phyloP scores from a whole-genome alignment of 805 yeast species.

The Cyberlindnera maritima region DNA sequence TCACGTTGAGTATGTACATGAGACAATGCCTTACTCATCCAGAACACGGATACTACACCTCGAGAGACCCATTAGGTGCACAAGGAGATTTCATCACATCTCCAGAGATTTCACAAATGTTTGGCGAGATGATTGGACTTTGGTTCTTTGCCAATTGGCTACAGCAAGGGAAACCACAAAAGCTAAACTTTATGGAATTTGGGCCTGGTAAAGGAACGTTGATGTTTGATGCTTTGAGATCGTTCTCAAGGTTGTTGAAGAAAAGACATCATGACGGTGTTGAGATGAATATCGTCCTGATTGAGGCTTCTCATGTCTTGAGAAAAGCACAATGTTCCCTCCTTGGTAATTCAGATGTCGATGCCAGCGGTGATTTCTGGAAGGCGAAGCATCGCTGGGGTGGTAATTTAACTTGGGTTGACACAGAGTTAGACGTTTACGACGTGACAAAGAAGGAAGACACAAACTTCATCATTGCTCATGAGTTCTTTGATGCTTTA shows the following conservation, averaged over 20 bases:
- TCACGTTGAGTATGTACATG: conserved; percentile 72
- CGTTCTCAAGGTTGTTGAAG: conserved; percentile 40
- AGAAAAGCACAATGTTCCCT: conserved; percentile 47
- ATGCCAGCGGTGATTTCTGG: conserved; percentile 17
- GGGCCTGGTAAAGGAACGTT: conserved; percentile 88
- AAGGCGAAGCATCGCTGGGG: conserved; percentile 39
- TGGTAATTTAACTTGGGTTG: conserved; percentile 54
- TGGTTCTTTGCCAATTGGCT: conserved; percentile 65
- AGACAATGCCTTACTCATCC: conserved; percentile 80
- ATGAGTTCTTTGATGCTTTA: conserved; percentile 84
- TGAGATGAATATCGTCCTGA: conserved; percentile 42
- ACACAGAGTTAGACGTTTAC: conserved; percentile 49
- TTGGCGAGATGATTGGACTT: conserved; percentile 81
- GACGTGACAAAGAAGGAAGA: conserved; percentile 13
- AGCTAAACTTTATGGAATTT: conserved; percentile 61
- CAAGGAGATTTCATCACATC: conserved; percentile 80
- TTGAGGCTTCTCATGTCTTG: conserved; percentile 72
- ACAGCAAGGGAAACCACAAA: conserved; percentile 49
- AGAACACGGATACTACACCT: conserved; percentile 73
- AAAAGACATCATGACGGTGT: conserved; percentile 32
- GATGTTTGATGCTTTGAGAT: conserved; percentile 58
- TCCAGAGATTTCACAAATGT: conserved; percentile 84
- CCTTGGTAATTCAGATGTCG: conserved; percentile 35
- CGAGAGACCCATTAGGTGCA: conserved; percentile 66
- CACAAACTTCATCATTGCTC: conserved; percentile 71